These are phyloP conservation scores for Verbena officinalis DNA, from an alignment of 257 asterid genomes.

Conservation along the genomic window DNA sequence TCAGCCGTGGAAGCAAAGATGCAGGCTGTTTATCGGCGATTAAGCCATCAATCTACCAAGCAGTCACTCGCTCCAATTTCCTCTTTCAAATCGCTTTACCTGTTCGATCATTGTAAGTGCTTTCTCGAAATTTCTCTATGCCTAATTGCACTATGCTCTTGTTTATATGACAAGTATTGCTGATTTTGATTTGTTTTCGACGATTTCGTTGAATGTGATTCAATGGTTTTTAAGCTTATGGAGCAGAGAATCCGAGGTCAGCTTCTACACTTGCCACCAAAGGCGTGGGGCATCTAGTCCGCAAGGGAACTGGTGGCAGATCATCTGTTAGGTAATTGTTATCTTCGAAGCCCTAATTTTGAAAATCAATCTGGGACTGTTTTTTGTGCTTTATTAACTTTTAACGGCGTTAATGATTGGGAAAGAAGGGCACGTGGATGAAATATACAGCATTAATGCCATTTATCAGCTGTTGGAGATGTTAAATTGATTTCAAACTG, in stretches of 20 bases:
- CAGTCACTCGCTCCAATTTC: slow-evolving; percentile 42
- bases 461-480: slow-evolving; percentile 7
- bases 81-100: slow-evolving; percentile 38
- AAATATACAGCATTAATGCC: neutral
- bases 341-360: slow-evolving; percentile 24
- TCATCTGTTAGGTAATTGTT: slow-evolving; percentile 82
- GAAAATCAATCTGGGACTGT: too few species aligned
- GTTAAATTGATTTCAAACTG: slow-evolving; percentile 22
- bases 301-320: slow-evolving; percentile 99
- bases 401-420: too few species aligned
- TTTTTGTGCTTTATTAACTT: neutral
- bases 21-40: slow-evolving; percentile 56
- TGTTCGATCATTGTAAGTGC: slow-evolving; percentile 43
- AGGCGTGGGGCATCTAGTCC: slow-evolving; percentile 83
- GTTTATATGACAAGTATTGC: neutral
- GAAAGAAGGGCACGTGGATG: too few species aligned
- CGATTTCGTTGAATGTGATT: slow-evolving; percentile 8
- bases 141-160: neutral
- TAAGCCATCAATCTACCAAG: slow-evolving; percentile 43
- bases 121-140: slow-evolving; percentile 4
- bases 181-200: neutral
- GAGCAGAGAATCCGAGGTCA: slow-evolving; percentile 47
- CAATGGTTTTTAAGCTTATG: slow-evolving; percentile 46
- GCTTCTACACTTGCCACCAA: slow-evolving; percentile 64
- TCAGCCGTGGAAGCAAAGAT: slow-evolving; percentile 38